Evolutionary conservation across 805 yeast genomes (phyloP).

Genomic region (Lipomyces mesembrius): DNA sequence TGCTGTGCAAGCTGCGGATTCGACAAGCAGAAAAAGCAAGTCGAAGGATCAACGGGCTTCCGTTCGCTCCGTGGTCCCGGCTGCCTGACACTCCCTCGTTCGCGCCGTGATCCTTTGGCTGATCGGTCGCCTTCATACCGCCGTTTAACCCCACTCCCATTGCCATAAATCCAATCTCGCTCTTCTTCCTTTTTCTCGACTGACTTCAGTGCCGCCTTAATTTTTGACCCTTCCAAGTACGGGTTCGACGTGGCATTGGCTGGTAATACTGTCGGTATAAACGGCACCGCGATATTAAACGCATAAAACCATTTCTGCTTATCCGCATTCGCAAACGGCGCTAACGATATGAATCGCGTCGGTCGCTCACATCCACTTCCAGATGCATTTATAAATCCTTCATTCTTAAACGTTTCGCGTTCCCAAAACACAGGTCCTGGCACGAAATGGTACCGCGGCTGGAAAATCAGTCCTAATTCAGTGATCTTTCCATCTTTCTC

Average conservation of each 20-base stretch:
- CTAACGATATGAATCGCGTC: conserved; percentile 70
- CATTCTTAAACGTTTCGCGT: conserved; percentile 39
- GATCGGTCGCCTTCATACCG: conserved; percentile 10
- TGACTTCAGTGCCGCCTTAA: conserved; percentile 11
- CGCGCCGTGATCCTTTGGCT: neutral
- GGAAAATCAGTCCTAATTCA: conserved; percentile 26
- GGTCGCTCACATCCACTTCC: conserved; percentile 40
- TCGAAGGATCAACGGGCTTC: conserved; percentile 32
- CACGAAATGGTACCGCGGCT: conserved; percentile 39
- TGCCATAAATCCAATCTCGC: conserved; percentile 22
- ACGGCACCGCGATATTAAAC: conserved; percentile 51
- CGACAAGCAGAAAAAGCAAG: conserved; percentile 82
- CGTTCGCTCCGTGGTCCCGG: conserved; percentile 29
- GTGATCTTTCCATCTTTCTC: conserved; percentile 19
- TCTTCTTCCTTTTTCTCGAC: conserved; percentile 2
- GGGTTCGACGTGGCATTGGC: conserved; percentile 47
- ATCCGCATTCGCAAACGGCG: conserved; percentile 55
- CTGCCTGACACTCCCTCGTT: conserved; percentile 24
- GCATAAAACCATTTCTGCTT: conserved; percentile 77
- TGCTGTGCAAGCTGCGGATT: conserved; percentile 78
- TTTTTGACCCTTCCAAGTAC: conserved; percentile 34
- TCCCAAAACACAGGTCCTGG: conserved; percentile 37
- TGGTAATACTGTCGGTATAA: conserved; percentile 40
- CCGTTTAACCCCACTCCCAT: conserved; percentile 7
- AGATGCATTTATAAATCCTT: conserved; percentile 11